phyloP scores from a whole-genome alignment of 139 green algal genomes.

The Tetratostichococcus sp. region DNA sequence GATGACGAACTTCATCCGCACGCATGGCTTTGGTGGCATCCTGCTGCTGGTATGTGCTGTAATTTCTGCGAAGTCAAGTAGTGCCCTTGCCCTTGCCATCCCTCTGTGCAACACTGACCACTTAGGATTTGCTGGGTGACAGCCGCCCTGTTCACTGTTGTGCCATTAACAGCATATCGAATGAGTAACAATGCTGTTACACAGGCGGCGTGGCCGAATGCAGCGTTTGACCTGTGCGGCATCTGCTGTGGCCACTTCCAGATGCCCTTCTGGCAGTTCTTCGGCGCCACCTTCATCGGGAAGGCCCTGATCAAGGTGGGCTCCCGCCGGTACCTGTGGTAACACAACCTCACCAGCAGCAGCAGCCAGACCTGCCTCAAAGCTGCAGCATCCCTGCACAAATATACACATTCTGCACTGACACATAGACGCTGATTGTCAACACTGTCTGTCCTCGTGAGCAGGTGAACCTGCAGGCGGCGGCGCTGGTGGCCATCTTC shows the following conservation, averaged over 20 bases:
- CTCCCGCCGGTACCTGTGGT: too few species aligned
- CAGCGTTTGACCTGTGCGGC: slow-evolving; percentile 89
- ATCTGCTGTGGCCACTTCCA: slow-evolving; percentile 86
- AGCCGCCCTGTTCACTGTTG: too few species aligned
- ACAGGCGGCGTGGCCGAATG: slow-evolving; percentile 79
- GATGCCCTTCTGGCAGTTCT: slow-evolving; percentile 93
- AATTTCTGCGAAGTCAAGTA: too few species aligned
- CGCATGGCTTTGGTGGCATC: slow-evolving; percentile 81
- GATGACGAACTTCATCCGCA: slow-evolving; percentile 81
- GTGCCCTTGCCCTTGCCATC: too few species aligned
- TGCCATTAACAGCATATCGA: too few species aligned
- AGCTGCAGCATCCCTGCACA: too few species aligned
- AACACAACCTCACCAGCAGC: too few species aligned
- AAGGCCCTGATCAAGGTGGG: slow-evolving; percentile 82
- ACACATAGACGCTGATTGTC: not conserved
- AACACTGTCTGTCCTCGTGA: too few species aligned
- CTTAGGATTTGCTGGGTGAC: too few species aligned
- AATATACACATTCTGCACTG: not conserved
- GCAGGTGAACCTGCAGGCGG: slow-evolving; percentile 23
- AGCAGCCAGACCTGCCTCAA: too few species aligned
- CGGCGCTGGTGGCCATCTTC: slow-evolving; percentile 70
- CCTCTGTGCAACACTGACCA: too few species aligned
- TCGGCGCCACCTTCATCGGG: slow-evolving; percentile 76
- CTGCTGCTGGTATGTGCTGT: slow-evolving; percentile 50
- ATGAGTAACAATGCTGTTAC: too few species aligned